A percentile compares a stretch with the other conserved stretches of the same genome.
Conservation (phyloP, 2,329 filamentous ascomycete species). For the Pseudogymnoascus sp. region DNA sequence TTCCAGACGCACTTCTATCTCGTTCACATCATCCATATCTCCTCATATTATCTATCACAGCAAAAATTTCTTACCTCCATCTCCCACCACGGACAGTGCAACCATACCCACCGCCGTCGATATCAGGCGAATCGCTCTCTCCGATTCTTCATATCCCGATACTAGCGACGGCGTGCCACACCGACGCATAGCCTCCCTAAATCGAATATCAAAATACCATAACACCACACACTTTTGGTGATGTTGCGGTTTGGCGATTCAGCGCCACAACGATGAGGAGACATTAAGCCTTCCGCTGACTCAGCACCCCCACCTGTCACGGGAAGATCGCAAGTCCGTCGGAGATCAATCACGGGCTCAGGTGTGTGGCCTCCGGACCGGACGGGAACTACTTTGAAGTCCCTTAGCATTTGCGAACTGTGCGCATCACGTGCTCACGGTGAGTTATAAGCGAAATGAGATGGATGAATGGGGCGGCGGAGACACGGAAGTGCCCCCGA, state of each 20-base stretch:
- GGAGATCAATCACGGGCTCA: background rate
- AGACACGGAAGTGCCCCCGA: background rate
- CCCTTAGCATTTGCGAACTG: background rate
- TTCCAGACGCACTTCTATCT: background rate
- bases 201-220: background rate
- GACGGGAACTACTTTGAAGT: background rate
- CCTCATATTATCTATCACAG: background rate
- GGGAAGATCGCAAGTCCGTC: conserved; percentile 4
- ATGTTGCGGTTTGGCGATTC: background rate
- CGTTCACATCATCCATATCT: background rate
- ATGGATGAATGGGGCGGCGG: background rate
- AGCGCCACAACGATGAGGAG: background rate
- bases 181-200: background rate
- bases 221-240: background rate
- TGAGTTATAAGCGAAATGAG: background rate
- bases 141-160: background rate
- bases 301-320: background rate
- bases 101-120: no score
- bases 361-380: background rate
- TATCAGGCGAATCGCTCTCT: background rate
- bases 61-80: background rate
- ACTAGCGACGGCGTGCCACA: background rate
- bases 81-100: background rate
- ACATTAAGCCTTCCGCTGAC: background rate
- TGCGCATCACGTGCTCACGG: background rate